Base-by-base conservation (phyloP, 2,329 filamentous ascomycete genomes). In the Colletotrichum sp. region DNA sequence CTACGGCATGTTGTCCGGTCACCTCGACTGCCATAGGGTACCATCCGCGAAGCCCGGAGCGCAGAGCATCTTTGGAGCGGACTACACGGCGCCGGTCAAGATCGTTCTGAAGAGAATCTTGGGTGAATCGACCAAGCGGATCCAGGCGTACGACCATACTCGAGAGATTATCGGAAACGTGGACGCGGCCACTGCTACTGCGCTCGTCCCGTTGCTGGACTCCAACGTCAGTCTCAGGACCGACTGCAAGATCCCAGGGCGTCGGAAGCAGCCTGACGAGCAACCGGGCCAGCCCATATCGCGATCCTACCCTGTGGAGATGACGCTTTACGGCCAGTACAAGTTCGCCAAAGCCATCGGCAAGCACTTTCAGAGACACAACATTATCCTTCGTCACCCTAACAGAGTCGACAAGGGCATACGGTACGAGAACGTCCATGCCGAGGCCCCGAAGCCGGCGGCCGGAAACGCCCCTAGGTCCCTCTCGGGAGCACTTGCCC, bases 321-420 rank as follows among this genome's bases (percentile, higher is more conserved):
- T 98, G 30, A 95, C 95, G 79, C 82, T 99, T 9, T 98, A 97
- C 80, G 95, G 95, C 1, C 93, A 94, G 8, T 89, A 93, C 49
- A 93, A 92, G 73, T 90, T 91, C 76, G 92, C 91, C 5, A 87
- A 88, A 13, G 87, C 89, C 12, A 90, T 98, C 52, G 96, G 95
- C 3, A 90, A 86, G 68, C 91, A 92, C 73, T 88, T 98, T 2
- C 90, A 90, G 4, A 92, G 92, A 78, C 90, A 90, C 77, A 91
- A 93, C 75, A 84, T 97, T 24, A 93, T 91, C 85, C 88, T 99
- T 13, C 52, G 90, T 91, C 67, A 77, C 30, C 77, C 77, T n/a
- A 78, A 69, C 28, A 71, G 76, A 69, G 90, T 94, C 9, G 92
- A 95, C 72, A 89, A 89, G 71, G 94, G 93, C 13, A 91, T 94